A percentile compares a stretch with the other conserved stretches of the same genome.
Conservation (phyloP, 495 filamentous ascomycete genomes). For the Letharia columbiana region DNA sequence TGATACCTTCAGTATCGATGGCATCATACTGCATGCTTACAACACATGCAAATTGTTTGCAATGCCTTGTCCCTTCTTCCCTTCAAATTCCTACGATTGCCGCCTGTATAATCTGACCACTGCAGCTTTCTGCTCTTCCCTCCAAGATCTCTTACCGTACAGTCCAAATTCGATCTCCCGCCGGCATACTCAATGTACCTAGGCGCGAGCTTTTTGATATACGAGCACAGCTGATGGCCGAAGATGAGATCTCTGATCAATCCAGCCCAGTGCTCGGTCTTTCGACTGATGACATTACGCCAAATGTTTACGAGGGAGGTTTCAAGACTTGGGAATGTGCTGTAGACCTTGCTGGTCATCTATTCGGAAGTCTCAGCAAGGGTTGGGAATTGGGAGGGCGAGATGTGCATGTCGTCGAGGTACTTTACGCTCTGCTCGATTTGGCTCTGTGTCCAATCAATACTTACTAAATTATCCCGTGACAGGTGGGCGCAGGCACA, state of each 20-base stretch:
- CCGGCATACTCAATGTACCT: slow-evolving; percentile 42
- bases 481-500: slow-evolving; percentile 81
- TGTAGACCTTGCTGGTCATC: slow-evolving; percentile 70
- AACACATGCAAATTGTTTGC: background rate
- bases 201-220: slow-evolving; percentile 91
- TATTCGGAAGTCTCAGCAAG: slow-evolving; percentile 30
- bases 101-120: background rate
- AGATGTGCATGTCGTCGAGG: slow-evolving; percentile 63
- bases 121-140: slow-evolving; percentile 41
- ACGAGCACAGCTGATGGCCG: slow-evolving; percentile 85
- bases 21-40: background rate
- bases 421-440: slow-evolving; percentile 33
- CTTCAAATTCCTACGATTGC: background rate
- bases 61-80: background rate
- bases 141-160: slow-evolving; percentile 29
- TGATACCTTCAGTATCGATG: background rate
- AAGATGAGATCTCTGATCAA: slow-evolving; percentile 48
- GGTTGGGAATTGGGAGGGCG: slow-evolving; percentile 30
- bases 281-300: slow-evolving; percentile 61
- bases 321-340: slow-evolving; percentile 99
- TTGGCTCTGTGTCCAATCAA: background rate
- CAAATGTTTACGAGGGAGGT: slow-evolving; percentile 92
- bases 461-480: slow-evolving; percentile 19
- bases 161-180: background rate
- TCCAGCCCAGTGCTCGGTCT: slow-evolving; percentile 14